Base-by-base conservation (phyloP, 257 asterid species). In the Nicotiana tabacum region DNA sequence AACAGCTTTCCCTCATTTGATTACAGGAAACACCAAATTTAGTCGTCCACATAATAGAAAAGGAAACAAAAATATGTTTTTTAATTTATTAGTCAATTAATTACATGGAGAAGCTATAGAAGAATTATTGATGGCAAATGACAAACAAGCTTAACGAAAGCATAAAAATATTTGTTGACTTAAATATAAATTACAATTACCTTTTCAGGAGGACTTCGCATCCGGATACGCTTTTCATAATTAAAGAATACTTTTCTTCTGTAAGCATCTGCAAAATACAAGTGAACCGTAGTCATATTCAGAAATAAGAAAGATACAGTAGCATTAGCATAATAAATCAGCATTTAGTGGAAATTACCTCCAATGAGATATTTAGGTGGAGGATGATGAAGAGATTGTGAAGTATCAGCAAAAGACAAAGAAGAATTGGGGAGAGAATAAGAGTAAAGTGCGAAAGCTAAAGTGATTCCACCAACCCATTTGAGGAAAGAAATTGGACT, bases 141-240 rank as follows among this genome's bases (percentile, higher is more conserved):
- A 66, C 46, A 30, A 2, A 24, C 24, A 46, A 21, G 27, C 6
- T 13, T 21, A 21, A 55, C 15, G 60, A 43, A 39, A 43, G 78
- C 35, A n/a, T 30, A 65, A 27, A 65, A 11, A 5, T 65, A 12
- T 27, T 12, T 17, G 10, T 58, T 55, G 3, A 43, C 13, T 46
- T 43, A 12, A 17, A 15, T 39, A 39, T 9, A 69, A 37, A n/a
- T 39, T 53, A 15, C 30, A 43, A 53, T 32, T 88, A 93, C 98
- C 98, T 95, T 95, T 90, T 95, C 98, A 1, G 98, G 98, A 86
- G 98, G 96, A 90, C 97, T 93, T 81, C 98, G 87, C 97, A 93
- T 93, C 86, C 98, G 88, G 67, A 95, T 92, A 61, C 98, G 95
- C 78, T 87, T 95, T 90, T 95, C 98, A 87, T 95, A 95, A 66